Base-by-base conservation (phyloP, 345 rosid species). In the Viola odorata region DNA sequence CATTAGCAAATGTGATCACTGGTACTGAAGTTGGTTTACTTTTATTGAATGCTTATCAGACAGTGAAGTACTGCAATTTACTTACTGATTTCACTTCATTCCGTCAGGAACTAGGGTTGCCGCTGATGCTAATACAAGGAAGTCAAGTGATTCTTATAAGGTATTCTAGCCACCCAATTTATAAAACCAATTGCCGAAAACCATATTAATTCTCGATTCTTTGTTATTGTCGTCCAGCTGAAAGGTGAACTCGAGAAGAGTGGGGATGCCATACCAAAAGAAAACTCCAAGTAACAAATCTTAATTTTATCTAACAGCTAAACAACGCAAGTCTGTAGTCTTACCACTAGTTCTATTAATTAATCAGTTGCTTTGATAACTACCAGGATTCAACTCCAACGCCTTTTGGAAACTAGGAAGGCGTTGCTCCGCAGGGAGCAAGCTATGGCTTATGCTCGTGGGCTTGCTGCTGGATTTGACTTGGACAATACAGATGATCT, bases 391-490 rank as follows among this genome's bases (percentile, higher is more conserved):
- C 91, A 83, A 75, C 95, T 88, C 64, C 95, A 81, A 58, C 78
- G 84, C 63, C 78, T 88, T 57, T 69, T 85, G 69, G 90, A 83
- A 77, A 83, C 95, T 8, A 75, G 88, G 40, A 85, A 80, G 67
- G 72, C 78, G 6, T 76, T 86, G 71, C 95, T 91, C 42, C 77
- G 77, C 58, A 79, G 76, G 69, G 92, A 87, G 75, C 98, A 86
- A 75, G 96, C 95, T 15, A 91, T 88, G 96, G 89, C 85, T 2
- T 88, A 81, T 69, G 95, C 90, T n/a, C 80, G 90, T 55, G 90
- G 91, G 8, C 77, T 80, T 51, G 96, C 80, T 74, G 88, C 90
- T 70, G 96, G 96, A 48, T 88, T 80, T 62, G 85, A 87, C 17
- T 70, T 80, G 71, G 84, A 85, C 57, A 80, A 65, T 61, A 78